phyloP scores from a whole-genome alignment of 164 flowering plant genomes.

The Hamamelis virginiana region DNA sequence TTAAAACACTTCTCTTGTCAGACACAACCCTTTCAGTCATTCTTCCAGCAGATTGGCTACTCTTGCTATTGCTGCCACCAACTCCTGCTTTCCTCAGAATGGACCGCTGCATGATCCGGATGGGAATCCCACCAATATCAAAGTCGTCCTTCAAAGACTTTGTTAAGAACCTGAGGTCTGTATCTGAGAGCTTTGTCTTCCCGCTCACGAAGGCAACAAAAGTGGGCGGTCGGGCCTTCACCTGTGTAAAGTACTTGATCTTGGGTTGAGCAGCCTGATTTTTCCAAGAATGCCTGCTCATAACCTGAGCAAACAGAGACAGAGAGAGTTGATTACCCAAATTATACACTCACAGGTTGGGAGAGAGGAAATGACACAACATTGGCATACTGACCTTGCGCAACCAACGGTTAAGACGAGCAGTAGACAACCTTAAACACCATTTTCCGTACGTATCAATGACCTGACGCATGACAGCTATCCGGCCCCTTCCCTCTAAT shows the following conservation, averaged over 20 bases:
- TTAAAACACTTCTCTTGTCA: conserved; percentile 50
- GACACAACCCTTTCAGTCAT: conserved; percentile 34
- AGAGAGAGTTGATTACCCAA: background rate
- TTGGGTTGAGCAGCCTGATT: conserved; percentile 85
- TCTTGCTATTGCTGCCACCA: conserved; percentile 18
- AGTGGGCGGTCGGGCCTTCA: conserved; percentile 97
- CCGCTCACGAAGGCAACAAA: conserved; percentile 87
- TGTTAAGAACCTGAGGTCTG: conserved; percentile 79
- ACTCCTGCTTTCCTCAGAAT: conserved; percentile 27
- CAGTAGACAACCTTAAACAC: conserved; percentile 88
- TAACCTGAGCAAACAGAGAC: conserved; percentile 44
- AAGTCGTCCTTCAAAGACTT: conserved; percentile 93
- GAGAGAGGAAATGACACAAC: background rate
- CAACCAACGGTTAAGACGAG: conserved; percentile 93
- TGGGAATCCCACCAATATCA: conserved; percentile 91
- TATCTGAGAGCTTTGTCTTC: conserved; percentile 60
- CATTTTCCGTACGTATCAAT: conserved; percentile 82
- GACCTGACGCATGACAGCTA: conserved; percentile 67
- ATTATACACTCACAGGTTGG: background rate
- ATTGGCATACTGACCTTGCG: conserved; percentile 55
- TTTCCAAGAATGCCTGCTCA: conserved; percentile 99
- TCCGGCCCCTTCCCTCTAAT: conserved; percentile 76
- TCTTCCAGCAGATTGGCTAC: conserved; percentile 20
- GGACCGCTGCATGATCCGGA: conserved; percentile 76
- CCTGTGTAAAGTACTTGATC: conserved; percentile 92